Evolutionary conservation across 345 rosid species (phyloP), one percentile per base, ranked within the genome.

Genomic region (Cochlearia excelsa): DNA sequence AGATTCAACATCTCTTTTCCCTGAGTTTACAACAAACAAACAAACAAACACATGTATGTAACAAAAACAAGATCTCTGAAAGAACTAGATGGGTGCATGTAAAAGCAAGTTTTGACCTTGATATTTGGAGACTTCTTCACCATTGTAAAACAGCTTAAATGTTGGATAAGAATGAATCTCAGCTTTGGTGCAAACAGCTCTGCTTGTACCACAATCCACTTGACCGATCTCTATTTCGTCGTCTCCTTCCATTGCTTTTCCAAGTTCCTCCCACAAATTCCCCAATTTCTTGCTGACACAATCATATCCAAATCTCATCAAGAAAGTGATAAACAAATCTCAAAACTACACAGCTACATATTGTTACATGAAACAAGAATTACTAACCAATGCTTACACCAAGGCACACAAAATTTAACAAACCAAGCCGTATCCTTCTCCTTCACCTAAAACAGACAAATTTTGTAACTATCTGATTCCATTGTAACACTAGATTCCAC

Each of bases 351-450:
- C 1, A 9, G 51, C 11, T 6, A 37, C 3, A 1, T 29, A 52
- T 37, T 4, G 2, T 45, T 1, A 43, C 2, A 9, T 0, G 10
- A 28, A 46, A 45, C 10, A 66, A 54, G 67, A 28, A 59, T 16
- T 29, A 61, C 77, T 82, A 76, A 93, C 99, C 99, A 93, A 62
- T 93, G 99, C 81, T 93, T 93, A 63, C 97, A 93, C 99, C 99
- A 89, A 29, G 97, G 95, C 51, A 93, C 97, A 64, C 99, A 93
- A 57, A 93, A 93, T 51, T 93, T 89, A 51, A 93, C 94, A 62
- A 93, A 89, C 99, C 97, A 93, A 0, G 81, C 84, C 7, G 97
- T 93, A 71, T 89, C 97, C 75, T 84, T 93, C 80, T 93, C 99
- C 82, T 93, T 93, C 66, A 89, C 80, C 98, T 92, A 54, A 56